Base-by-base conservation (phyloP, 345 rosid genomes). In the Kandelia obovata region DNA sequence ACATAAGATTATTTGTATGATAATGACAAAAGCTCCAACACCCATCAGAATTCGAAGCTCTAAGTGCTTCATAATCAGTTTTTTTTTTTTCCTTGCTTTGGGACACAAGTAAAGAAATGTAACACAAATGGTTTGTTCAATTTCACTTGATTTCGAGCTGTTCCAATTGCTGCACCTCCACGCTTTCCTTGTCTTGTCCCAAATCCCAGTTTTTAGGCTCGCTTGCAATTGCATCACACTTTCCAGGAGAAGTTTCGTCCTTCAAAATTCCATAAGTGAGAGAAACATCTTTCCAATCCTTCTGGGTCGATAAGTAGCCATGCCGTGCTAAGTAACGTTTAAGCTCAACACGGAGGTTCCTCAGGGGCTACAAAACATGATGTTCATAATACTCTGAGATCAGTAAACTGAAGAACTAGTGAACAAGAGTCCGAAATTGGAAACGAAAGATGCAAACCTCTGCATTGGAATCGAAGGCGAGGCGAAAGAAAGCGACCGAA, bases 391-490 rank as follows among this genome's bases (percentile, higher is more conserved):
- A 7, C 60, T n/a, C 60, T n/a, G 30, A 56, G 30, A 56, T 27
- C 25, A 56, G 27, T 2, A 7, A 56, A 56, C 30, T 7, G 27
- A 56, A 27, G 30, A n/a, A 56, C 30, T n/a, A 2, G 25, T 56
- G 26, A 21, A 56, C 30, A 13, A 43, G 49, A 43, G 19, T 43
- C 4, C 49, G 16, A 43, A 43, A 13, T 27, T 7, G 25, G 27
- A n/a, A 56, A 21, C 10, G 15, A 56, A 56, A 27, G 25, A 56
- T 27, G 30, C 25, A 7, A 21, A 76, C 75, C 75, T 76, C 68
- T 0, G 75, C 75, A 51, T 71, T 67, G 59, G 63, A 76, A 21
- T 71, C 67, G 8, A 60, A 26, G 28, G 75, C 79, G 15, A 71
- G 71, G 34, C 61, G 53, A 66, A 76, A 75, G 62, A 66, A 75